Evolutionary conservation across 2,329 filamentous ascomycete genomes (phyloP), one percentile per base, ranked within the genome.

Genomic region (Proliferodiscus dingleyae): DNA sequence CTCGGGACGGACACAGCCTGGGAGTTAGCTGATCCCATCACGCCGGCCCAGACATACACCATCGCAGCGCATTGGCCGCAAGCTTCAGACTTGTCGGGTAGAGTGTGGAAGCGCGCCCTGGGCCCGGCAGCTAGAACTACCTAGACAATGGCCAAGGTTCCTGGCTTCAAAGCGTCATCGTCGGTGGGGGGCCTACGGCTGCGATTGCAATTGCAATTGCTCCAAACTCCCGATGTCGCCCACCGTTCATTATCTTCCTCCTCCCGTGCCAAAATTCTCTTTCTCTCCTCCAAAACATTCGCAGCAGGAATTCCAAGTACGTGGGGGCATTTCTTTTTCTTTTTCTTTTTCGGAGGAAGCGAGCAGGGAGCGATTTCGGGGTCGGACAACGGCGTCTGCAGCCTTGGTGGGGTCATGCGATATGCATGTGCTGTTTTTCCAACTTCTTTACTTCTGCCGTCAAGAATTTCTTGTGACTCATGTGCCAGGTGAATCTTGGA

Each of bases 341-440:
- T 49, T 36, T 24, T 30, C 18, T 33, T 28, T 18, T 34, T 26
- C 19, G n/a, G 9, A 9, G 18, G 23, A 15, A 5, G 11, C 9
- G n/a, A 26, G 24, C 24, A 5, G 23, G 19, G 7, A 18, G 7
- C 32, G 32, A 34, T 34, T 3, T 23, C 18, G 26, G 28, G 15
- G 23, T 34, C 16, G 32, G 32, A 18, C 19, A n/a, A n/a, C 21
- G 36, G n/a, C 32, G 33, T 24, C 11, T 29, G 11, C 22, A 23
- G 47, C 42, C 23, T 40, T 51, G 52, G 52, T 51, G 51, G 55
- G 53, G 51, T 50, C 50, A 50, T 54, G 48, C 41, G 49, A 43
- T 54, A 49, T 51, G 51, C 37, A 43, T 54, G 50, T 51, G 51
- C 37, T 47, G 46, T 50, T 47, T 43, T 46, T 50, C 36, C 24